Conservation (phyloP, 1,139 yeast genomes). For the Diutina sp. region DNA sequence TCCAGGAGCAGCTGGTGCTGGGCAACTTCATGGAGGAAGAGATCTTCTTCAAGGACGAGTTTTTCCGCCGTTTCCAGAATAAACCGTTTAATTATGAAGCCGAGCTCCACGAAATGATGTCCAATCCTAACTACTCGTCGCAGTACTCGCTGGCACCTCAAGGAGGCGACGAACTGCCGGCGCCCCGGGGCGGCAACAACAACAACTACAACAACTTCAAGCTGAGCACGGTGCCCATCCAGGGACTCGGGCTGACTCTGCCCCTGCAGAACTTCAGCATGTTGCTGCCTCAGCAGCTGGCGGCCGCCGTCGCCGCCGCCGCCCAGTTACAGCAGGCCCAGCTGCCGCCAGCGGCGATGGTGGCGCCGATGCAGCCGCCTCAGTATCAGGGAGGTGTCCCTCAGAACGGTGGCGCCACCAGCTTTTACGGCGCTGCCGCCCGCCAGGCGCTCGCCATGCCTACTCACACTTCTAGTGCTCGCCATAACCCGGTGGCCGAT, state of each 20-base stretch:
- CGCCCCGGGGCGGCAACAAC: neutral
- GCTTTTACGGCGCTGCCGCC: neutral
- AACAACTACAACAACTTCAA: neutral
- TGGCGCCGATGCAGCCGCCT: neutral
- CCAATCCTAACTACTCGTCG: neutral
- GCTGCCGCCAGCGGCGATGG: neutral
- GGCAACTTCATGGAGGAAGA: constrained; percentile 28
- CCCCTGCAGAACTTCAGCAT: neutral
- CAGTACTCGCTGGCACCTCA: neutral
- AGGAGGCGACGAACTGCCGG: neutral
- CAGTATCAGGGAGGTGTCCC: neutral
- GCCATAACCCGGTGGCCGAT: neutral
- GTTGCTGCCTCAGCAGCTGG: constrained; percentile 3
- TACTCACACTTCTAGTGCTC: neutral
- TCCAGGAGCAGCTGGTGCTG: constrained; percentile 26
- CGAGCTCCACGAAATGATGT: constrained; percentile 1
- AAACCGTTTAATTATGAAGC: constrained; percentile 1
- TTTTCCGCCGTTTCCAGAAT: constrained; percentile 3
- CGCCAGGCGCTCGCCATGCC: constrained; percentile 1
- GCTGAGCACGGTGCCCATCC: constrained; percentile 2
- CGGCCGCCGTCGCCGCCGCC: constrained; percentile 1
- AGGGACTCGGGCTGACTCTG: neutral
- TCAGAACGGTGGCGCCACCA: neutral
- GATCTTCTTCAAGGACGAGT: constrained; percentile 9
- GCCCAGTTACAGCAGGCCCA: neutral